A percentile compares a stretch with the other conserved stretches of the same genome.
Conservation (phyloP, 1,284 basidiomycete species). For the Puccinia sorghi region DNA sequence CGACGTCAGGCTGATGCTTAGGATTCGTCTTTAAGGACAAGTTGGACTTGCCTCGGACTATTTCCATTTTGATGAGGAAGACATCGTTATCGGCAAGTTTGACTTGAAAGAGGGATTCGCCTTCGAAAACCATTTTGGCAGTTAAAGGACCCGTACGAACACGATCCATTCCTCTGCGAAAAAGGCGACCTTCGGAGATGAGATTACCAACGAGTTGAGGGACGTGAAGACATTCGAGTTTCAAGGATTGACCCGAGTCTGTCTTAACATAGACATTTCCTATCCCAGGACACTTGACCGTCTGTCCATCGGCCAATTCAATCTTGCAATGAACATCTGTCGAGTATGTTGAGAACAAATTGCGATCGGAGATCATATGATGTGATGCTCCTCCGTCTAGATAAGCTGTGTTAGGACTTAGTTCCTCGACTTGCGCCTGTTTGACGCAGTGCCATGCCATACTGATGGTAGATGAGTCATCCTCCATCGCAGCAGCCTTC, state of each 20-base stretch:
- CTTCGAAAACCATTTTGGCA: not conserved
- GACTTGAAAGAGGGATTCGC: too few species aligned
- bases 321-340: too few species aligned
- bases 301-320: conserved; percentile 8
- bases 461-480: not conserved
- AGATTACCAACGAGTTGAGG: not conserved
- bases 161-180: not conserved
- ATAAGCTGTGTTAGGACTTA: not conserved
- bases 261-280: not conserved
- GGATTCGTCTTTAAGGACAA: not conserved
- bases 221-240: not conserved
- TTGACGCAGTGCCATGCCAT: not conserved
- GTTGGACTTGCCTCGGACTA: not conserved
- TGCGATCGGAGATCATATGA: conserved; percentile 1
- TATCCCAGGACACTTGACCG: not conserved
- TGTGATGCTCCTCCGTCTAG: conserved; percentile 18
- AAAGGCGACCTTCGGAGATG: not conserved
- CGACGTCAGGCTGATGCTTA: not conserved
- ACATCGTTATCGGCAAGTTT: not conserved
- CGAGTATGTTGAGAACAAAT: not conserved
- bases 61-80: not conserved
- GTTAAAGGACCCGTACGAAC: not conserved
- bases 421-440: not conserved
- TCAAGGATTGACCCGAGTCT: not conserved
- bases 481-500: not conserved